These are phyloP conservation scores for Phycomyces blakesleeanus DNA, from an alignment of 192 early-diverging fungal species.

Conservation along the genomic window DNA sequence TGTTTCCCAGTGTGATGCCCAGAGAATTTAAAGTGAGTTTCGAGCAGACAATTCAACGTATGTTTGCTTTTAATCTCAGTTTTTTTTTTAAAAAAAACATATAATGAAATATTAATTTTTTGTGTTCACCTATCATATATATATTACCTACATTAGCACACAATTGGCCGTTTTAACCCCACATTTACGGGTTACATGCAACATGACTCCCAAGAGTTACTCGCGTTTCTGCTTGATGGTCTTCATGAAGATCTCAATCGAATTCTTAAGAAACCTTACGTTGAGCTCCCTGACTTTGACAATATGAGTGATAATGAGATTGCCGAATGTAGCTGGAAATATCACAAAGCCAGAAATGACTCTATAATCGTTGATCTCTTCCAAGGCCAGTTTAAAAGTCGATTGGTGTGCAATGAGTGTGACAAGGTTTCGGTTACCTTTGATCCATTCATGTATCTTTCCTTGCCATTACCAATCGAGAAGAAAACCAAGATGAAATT, in stretches of 20 bases:
- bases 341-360: constrained; percentile 45
- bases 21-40: constrained; percentile 65
- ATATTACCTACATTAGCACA: constrained; percentile 21
- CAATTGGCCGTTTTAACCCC: constrained; percentile 49
- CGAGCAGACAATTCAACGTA: not conserved
- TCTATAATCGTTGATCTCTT: constrained; percentile 20
- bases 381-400: constrained; percentile 28
- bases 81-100: not conserved
- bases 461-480: constrained; percentile 69
- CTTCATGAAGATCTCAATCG: constrained; percentile 86
- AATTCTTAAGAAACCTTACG: constrained; percentile 71
- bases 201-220: constrained; percentile 82
- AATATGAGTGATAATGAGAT: constrained; percentile 60
- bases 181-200: constrained; percentile 70
- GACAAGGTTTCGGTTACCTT: not conserved
- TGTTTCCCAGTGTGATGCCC: constrained; percentile 54
- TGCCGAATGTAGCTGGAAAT: constrained; percentile 66
- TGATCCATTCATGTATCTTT: constrained; percentile 32
- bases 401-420: constrained; percentile 13
- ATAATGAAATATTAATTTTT: not conserved
- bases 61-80: not conserved
- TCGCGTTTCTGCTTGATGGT: constrained; percentile 75
- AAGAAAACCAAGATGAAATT: constrained; percentile 46
- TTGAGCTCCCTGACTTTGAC: constrained; percentile 70
- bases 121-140: too few relatives aligned